phyloP scores from a whole-genome alignment of 1,284 basidiomycete genomes.

The Ustilago cynodontis region DNA sequence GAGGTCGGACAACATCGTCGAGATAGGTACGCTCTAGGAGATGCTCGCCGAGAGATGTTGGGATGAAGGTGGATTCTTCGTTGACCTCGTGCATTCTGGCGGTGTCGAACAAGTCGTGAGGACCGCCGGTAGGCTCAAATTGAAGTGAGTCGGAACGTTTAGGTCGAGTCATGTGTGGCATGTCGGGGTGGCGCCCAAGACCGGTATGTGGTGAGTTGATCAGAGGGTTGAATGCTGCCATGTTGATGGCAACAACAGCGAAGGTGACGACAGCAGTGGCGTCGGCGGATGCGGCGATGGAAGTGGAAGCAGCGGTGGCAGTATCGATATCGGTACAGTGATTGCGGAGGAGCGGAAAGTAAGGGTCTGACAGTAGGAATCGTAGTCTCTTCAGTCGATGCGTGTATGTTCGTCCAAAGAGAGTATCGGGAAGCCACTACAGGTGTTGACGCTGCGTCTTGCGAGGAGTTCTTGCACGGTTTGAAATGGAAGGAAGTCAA shows the following conservation, averaged over 20 bases:
- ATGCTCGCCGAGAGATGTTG: conserved; percentile 46
- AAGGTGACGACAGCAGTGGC: neutral
- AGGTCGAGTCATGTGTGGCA: conserved; percentile 22
- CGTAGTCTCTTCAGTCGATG: conserved; percentile 29
- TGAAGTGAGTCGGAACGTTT: conserved; percentile 38
- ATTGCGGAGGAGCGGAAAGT: neutral
- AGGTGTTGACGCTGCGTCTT: neutral
- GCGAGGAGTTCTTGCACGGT: neutral
- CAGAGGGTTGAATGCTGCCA: conserved; percentile 44
- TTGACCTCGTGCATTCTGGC: conserved; percentile 20
- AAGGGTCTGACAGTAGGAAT: neutral
- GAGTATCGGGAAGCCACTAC: conserved; percentile 14
- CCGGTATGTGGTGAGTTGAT: conserved; percentile 31
- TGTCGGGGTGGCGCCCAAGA: conserved; percentile 19
- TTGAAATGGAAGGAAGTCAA: neutral
- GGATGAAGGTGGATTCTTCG: conserved; percentile 42
- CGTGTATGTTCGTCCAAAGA: conserved; percentile 52
- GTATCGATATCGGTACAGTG: neutral
- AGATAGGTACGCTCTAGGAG: conserved; percentile 52
- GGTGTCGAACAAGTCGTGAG: conserved; percentile 18
- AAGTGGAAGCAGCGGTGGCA: neutral
- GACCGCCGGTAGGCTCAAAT: conserved; percentile 6
- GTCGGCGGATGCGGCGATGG: neutral
- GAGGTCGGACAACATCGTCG: conserved; percentile 49
- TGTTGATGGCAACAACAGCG: neutral